Conservation (phyloP, 345 rosid species). For the Corymbia maculata region DNA sequence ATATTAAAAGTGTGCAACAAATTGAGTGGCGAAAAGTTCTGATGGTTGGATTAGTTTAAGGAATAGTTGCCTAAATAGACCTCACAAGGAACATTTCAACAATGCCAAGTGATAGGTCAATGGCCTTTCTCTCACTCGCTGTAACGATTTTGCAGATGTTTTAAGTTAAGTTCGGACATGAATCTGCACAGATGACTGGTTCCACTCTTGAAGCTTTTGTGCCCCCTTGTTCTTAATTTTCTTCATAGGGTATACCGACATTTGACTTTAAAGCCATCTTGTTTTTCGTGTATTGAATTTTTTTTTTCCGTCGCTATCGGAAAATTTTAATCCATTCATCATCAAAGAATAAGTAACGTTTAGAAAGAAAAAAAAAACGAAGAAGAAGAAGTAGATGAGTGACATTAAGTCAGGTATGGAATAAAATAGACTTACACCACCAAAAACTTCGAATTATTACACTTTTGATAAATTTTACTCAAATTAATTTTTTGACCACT, state of each 20-base stretch:
- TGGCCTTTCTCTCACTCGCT: background rate
- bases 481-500: no score
- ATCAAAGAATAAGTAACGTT: background rate
- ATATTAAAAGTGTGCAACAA: background rate
- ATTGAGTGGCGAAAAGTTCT: background rate
- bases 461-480: no score
- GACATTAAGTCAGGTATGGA: background rate
- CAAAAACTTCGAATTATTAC: no score
- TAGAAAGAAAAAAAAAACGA: no score
- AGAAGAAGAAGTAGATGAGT: background rate
- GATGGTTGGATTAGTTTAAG: background rate
- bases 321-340: background rate
- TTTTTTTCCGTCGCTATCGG: background rate
- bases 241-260: background rate
- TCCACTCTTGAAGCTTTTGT: background rate
- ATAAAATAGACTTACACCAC: no score
- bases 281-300: background rate
- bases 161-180: background rate
- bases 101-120: background rate
- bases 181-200: background rate
- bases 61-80: background rate
- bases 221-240: background rate
- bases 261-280: background rate
- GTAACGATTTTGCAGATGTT: background rate
- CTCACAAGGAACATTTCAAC: background rate